phyloP scores from a whole-genome alignment of 2,329 filamentous ascomycete species.

The Parascedosporium putredinis region DNA sequence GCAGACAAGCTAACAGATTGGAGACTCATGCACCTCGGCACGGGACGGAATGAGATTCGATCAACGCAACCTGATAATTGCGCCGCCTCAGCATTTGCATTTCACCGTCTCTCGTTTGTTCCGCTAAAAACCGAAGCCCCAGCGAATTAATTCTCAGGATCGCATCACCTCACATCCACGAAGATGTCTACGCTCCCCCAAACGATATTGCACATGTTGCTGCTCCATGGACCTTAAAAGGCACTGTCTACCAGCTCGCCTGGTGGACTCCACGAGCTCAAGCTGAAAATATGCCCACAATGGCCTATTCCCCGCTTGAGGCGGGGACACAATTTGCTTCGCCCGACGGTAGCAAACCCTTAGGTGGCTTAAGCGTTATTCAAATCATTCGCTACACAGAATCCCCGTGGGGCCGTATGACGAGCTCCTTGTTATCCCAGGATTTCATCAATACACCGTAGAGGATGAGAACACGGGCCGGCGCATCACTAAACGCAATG shows the following conservation, averaged over 20 bases:
- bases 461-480: conserved; percentile 23
- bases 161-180: no score
- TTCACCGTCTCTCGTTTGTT: no score
- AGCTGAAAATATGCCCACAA: not conserved
- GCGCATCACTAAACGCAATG: conserved; percentile 22
- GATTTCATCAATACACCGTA: conserved; percentile 31
- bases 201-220: conserved; percentile 1
- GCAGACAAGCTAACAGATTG: no score
- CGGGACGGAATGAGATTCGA: no score
- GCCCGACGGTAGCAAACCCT: conserved; percentile 18
- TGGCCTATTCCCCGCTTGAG: conserved; percentile 27
- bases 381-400: conserved; percentile 41
- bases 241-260: not conserved
- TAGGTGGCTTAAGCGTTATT: conserved; percentile 36
- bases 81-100: no score
- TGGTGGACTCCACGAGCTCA: not conserved
- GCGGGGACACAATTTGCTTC: conserved; percentile 26
- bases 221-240: not conserved
- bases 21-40: no score
- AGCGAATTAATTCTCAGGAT: no score
- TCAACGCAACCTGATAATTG: no score
- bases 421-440: conserved; percentile 38
- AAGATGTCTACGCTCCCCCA: no score
- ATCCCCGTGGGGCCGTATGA: conserved; percentile 42
- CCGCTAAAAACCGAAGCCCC: no score